These are phyloP conservation scores for Boletus fagicola DNA, from an alignment of 768 basidiomycete genomes.

Conservation along the genomic window DNA sequence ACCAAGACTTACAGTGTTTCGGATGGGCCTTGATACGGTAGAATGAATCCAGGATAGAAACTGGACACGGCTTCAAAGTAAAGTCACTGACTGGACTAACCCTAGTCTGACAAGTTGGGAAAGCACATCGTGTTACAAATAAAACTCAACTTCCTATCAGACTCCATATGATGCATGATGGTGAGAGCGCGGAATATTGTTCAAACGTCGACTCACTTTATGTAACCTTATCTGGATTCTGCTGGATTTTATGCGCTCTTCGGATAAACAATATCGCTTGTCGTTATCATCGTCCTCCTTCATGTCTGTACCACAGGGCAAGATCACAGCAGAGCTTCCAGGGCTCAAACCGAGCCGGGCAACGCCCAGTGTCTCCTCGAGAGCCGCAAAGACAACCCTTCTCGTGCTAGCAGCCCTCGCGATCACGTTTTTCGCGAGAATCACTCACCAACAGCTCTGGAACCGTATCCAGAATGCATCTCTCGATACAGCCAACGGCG, in stretches of 20 bases:
- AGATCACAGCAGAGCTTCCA: slow-evolving; percentile 13
- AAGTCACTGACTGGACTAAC: no score
- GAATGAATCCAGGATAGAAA: not conserved
- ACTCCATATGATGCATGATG: no score
- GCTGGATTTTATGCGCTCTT: not conserved
- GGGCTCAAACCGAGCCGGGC: slow-evolving; percentile 6
- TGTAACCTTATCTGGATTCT: not conserved
- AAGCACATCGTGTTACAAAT: not conserved
- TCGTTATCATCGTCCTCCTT: not conserved
- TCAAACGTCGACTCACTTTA: not conserved
- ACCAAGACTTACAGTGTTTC: slow-evolving; percentile 1
- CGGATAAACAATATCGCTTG: not conserved
- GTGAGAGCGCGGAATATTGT: not conserved
- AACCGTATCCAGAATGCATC: not conserved
- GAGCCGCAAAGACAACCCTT: slow-evolving; percentile 7
- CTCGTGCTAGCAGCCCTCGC: slow-evolving; percentile 19
- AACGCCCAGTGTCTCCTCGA: slow-evolving; percentile 6
- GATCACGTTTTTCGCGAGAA: slow-evolving; percentile 14
- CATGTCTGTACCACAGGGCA: slow-evolving; percentile 17
- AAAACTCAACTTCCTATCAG: not conserved
- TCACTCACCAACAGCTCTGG: slow-evolving; percentile 5
- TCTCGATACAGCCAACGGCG: not conserved
- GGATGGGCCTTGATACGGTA: not conserved
- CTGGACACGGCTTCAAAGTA: not conserved
- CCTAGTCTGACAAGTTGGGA: no score